phyloP scores from a whole-genome alignment of 768 basidiomycete species.

The Lactifluus hygrophoroides region DNA sequence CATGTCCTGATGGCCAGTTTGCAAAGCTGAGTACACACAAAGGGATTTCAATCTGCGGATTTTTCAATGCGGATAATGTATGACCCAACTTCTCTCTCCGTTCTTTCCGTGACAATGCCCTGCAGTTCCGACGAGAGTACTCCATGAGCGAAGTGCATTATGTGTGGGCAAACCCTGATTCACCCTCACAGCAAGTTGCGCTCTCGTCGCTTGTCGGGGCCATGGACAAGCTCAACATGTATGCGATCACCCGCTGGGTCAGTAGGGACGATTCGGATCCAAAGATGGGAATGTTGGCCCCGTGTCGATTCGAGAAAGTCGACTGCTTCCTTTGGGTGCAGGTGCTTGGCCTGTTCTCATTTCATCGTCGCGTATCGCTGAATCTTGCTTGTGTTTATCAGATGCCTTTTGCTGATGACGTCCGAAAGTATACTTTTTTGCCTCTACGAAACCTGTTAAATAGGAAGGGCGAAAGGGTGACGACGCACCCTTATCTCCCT shows the following conservation, averaged over 20 bases:
- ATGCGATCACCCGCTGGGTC: constrained; percentile 83
- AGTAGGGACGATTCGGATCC: constrained; percentile 64
- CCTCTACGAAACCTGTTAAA: constrained; percentile 66
- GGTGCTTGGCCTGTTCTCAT: constrained; percentile 34
- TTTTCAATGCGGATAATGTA: constrained; percentile 66
- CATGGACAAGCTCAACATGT: constrained; percentile 53
- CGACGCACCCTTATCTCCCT: constrained; percentile 75
- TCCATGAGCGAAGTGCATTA: constrained; percentile 82
- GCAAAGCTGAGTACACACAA: constrained; percentile 61
- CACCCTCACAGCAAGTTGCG: constrained; percentile 67
- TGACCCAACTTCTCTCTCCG: constrained; percentile 14
- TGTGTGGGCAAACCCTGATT: constrained; percentile 65
- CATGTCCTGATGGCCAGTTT: constrained; percentile 81
- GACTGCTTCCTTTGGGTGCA: constrained; percentile 82
- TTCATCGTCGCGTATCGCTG: neutral
- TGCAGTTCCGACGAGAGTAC: constrained; percentile 73
- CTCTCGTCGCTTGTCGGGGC: constrained; percentile 83
- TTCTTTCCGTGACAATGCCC: neutral
- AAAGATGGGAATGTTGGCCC: constrained; percentile 74
- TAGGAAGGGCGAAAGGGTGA: constrained; percentile 64
- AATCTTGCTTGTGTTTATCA: constrained; percentile 26
- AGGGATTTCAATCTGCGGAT: constrained; percentile 84
- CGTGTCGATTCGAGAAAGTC: constrained; percentile 51
- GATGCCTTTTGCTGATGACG: constrained; percentile 96
- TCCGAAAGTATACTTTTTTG: constrained; percentile 79